Conservation (phyloP, 2,329 filamentous ascomycete genomes). For the Monosporascus sp. region DNA sequence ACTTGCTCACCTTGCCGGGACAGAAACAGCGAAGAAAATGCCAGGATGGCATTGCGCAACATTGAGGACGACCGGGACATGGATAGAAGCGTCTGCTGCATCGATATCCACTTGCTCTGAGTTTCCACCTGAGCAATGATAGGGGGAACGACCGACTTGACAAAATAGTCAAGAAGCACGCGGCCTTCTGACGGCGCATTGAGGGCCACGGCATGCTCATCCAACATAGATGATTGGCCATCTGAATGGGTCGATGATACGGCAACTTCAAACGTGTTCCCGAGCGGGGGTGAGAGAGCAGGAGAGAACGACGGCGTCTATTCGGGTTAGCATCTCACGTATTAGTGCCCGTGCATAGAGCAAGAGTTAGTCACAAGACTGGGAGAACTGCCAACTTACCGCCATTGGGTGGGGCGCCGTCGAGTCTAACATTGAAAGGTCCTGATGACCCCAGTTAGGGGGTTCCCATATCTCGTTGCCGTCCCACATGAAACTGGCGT, state of each 20-base stretch:
- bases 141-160: constrained; percentile 43
- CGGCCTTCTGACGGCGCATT: constrained; percentile 27
- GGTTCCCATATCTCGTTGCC: constrained; percentile 29
- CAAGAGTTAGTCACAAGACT: not conserved
- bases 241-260: constrained; percentile 8
- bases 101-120: constrained; percentile 45
- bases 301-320: constrained; percentile 5
- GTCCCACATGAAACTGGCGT: constrained; percentile 45
- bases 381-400: constrained; percentile 1
- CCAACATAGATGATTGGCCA: constrained; percentile 2
- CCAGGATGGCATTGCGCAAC: constrained; percentile 43
- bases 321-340: constrained; percentile 1
- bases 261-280: constrained; percentile 2
- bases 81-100: constrained; percentile 41
- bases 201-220: constrained; percentile 14
- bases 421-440: constrained; percentile 6
- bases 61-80: constrained; percentile 43
- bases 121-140: constrained; percentile 49
- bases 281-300: constrained; percentile 1
- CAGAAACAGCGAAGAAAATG: constrained; percentile 44
- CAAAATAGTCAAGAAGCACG: constrained; percentile 42
- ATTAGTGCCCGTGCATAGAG: not conserved
- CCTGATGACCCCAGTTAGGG: constrained; percentile 4
- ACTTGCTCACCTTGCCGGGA: constrained; percentile 29
- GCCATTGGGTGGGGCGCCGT: constrained; percentile 17